These are phyloP conservation scores for Lactarius quietus DNA, from an alignment of 768 basidiomycete genomes.

Conservation along the genomic window DNA sequence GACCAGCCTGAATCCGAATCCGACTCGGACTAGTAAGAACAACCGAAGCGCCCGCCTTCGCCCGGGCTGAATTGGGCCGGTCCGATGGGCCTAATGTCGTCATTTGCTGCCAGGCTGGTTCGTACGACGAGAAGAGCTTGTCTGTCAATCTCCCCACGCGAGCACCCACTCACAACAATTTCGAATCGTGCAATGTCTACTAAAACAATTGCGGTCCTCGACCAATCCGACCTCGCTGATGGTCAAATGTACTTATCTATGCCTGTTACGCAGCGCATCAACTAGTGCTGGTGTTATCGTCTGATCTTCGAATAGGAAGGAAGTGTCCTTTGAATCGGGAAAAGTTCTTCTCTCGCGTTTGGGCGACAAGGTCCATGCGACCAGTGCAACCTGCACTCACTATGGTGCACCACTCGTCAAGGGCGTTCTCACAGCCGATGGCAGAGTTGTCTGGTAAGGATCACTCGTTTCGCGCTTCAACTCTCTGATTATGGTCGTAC, in stretches of 20 bases:
- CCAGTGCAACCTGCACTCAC: conserved; percentile 84
- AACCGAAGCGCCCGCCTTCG: too few species aligned
- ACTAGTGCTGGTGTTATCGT: neutral
- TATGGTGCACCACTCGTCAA: conserved; percentile 87
- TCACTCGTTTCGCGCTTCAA: conserved; percentile 2
- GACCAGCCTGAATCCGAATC: too few species aligned
- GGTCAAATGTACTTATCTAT: conserved; percentile 47
- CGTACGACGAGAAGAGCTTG: neutral
- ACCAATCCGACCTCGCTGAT: conserved; percentile 46
- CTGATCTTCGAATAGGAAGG: conserved; percentile 53
- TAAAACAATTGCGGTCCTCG: conserved; percentile 47
- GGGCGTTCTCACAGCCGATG: conserved; percentile 75
- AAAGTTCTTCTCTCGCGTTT: conserved; percentile 77
- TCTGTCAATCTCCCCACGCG: neutral
- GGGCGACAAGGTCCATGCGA: conserved; percentile 72
- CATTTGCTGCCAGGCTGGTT: neutral
- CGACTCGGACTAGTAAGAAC: too few species aligned
- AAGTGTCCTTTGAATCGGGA: conserved; percentile 72
- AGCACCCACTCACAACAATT: neutral
- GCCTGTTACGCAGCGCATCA: neutral
- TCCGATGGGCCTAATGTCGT: too few species aligned
- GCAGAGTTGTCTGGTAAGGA: conserved; percentile 71
- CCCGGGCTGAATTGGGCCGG: too few species aligned
- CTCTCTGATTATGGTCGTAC: conserved; percentile 8
- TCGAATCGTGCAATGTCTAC: conserved; percentile 32